Percentiles rank a stretch among this genome's conserved stretches.
phyloP scores from a whole-genome alignment of 2,329 filamentous ascomycete species.

The Trichoderma arundinaceum region DNA sequence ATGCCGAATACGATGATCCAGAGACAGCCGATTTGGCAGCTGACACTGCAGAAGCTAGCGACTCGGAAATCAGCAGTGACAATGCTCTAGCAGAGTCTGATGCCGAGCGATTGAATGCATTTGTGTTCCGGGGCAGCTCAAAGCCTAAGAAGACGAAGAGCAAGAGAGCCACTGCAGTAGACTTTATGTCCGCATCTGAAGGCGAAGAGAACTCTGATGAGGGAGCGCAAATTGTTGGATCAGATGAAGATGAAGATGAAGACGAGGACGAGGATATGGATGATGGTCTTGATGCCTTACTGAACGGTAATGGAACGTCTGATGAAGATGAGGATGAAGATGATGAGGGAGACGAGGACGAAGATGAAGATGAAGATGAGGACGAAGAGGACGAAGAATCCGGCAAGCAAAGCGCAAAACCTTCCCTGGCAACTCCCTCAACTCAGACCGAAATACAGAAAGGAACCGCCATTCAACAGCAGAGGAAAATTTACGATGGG shows the following conservation, averaged over 20 bases:
- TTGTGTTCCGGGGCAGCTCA: conserved; percentile 66
- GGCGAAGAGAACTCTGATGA: conserved; percentile 43
- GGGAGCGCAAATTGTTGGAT: conserved; percentile 47
- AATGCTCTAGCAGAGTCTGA: conserved; percentile 83
- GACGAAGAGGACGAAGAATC: conserved; percentile 41
- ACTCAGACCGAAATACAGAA: conserved; percentile 72
- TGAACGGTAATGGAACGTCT: conserved; percentile 42
- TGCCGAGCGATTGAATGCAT: conserved; percentile 79
- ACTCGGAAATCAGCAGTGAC: conserved; percentile 69
- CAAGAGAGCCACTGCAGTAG: conserved; percentile 57
- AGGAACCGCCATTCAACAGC: conserved; percentile 82
- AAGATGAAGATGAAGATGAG: conserved; percentile 46
- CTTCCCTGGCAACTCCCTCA: conserved; percentile 41
- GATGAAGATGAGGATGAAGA: conserved; percentile 45
- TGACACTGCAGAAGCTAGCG: conserved; percentile 56
- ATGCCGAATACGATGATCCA: conserved; percentile 62
- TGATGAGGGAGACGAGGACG: conserved; percentile 46
- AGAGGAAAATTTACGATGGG: conserved; percentile 84
- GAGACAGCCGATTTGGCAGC: conserved; percentile 60
- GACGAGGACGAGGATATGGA: conserved; percentile 49
- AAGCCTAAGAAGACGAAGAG: conserved; percentile 50
- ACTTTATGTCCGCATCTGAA: conserved; percentile 61
- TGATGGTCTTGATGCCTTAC: conserved; percentile 46
- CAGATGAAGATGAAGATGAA: conserved; percentile 47
- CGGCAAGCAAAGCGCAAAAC: conserved; percentile 43